A percentile compares a stretch with the other conserved stretches of the same genome.
Conservation (phyloP, 768 basidiomycete genomes). For the Lyophyllum decastes region DNA sequence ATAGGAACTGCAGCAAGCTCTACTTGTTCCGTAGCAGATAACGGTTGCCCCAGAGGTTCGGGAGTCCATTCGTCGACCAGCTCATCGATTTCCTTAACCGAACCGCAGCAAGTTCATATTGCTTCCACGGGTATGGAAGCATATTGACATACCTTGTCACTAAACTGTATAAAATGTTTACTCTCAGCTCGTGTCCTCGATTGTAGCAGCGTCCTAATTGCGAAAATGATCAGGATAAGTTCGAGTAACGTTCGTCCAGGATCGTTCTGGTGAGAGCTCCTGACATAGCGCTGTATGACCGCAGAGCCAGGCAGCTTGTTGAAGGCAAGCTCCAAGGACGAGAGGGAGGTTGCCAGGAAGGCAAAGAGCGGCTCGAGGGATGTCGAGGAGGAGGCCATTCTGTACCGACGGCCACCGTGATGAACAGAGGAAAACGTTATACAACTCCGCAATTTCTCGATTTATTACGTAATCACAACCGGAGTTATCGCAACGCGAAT, state of each 20-base stretch:
- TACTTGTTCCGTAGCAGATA: conserved; percentile 56
- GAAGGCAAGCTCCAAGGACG: conserved; percentile 65
- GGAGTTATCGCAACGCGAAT: too few relatives aligned
- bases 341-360: conserved; percentile 62
- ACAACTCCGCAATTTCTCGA: too few relatives aligned
- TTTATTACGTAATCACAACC: too few relatives aligned
- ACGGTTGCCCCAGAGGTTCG: conserved; percentile 72
- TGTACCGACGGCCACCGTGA: neutral
- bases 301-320: conserved; percentile 79
- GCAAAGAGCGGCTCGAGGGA: conserved; percentile 56
- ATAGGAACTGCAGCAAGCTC: conserved; percentile 79
- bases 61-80: conserved; percentile 95
- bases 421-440: too few relatives aligned
- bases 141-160: conserved; percentile 72
- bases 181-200: conserved; percentile 86
- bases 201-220: conserved; percentile 87
- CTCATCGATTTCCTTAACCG: conserved; percentile 87
- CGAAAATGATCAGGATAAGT: conserved; percentile 84
- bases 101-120: neutral
- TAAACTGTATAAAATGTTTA: conserved; percentile 89
- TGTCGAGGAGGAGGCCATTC: conserved; percentile 34
- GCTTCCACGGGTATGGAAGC: neutral
- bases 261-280: conserved; percentile 94
- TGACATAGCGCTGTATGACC: conserved; percentile 87
- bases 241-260: conserved; percentile 91